A percentile compares a stretch with the other conserved stretches of the same genome.
Conservation (phyloP, 768 basidiomycete genomes). For the Cyclocybe aegerita region DNA sequence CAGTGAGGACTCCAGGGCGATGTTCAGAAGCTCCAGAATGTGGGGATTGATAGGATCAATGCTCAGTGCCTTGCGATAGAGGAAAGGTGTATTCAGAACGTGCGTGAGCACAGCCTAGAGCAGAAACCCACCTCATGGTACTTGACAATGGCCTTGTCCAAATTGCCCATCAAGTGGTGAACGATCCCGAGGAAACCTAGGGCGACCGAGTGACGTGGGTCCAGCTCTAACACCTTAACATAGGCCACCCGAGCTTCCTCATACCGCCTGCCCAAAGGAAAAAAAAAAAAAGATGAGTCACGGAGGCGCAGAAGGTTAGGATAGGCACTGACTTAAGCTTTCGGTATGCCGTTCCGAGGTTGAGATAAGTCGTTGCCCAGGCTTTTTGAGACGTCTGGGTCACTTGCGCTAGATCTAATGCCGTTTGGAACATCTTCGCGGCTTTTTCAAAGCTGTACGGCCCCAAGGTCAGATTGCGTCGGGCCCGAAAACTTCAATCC, state of each 20-base stretch:
- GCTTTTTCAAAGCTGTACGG: constrained; percentile 70
- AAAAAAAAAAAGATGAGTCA: not conserved
- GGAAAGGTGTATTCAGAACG: not conserved
- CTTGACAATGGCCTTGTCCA: constrained; percentile 80
- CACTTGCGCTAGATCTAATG: constrained; percentile 79
- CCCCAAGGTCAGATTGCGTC: not conserved
- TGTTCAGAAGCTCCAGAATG: constrained; percentile 76
- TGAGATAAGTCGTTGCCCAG: constrained; percentile 90
- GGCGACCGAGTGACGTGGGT: constrained; percentile 80
- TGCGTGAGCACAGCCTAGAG: not conserved
- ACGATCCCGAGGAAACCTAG: constrained; percentile 91
- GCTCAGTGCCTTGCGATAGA: constrained; percentile 61
- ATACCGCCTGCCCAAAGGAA: constrained; percentile 33
- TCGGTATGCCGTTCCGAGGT: constrained; percentile 87
- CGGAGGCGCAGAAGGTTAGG: not conserved
- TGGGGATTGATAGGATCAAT: constrained; percentile 77
- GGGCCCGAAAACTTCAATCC: not conserved
- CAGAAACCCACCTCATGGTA: constrained; percentile 80
- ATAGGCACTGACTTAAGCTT: constrained; percentile 63
- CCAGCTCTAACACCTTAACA: constrained; percentile 78
- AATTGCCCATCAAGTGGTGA: constrained; percentile 68
- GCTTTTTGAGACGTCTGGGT: constrained; percentile 82
- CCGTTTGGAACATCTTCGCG: constrained; percentile 64
- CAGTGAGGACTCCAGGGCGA: constrained; percentile 63
- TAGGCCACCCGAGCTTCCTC: constrained; percentile 76